These are phyloP conservation scores for Blastobotrys aristatus DNA, from an alignment of 1,139 yeast genomes.

Conservation along the genomic window DNA sequence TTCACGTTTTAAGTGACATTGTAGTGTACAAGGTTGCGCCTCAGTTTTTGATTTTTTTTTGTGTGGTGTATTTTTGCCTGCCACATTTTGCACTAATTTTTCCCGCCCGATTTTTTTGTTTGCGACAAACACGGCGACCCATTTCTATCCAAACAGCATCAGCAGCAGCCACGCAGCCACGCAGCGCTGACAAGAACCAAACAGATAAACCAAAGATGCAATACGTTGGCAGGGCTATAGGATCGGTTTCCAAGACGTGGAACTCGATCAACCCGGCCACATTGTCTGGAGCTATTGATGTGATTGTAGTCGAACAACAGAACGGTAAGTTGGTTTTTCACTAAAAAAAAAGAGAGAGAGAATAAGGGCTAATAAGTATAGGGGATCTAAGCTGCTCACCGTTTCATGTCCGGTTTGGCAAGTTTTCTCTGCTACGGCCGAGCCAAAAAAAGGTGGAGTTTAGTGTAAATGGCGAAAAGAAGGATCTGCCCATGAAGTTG, in stretches of 20 bases:
- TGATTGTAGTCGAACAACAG: conserved; percentile 91
- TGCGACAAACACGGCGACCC: neutral
- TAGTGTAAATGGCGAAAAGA: conserved; percentile 73
- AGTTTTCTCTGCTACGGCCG: conserved; percentile 88
- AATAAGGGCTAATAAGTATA: conserved; percentile 3
- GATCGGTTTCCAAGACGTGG: conserved; percentile 94
- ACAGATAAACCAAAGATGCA: conserved; percentile 51
- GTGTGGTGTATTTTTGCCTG: neutral
- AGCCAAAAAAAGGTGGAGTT: conserved; percentile 92
- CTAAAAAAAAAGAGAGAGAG: neutral
- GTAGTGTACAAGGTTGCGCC: neutral
- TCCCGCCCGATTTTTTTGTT: neutral
- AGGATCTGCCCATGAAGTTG: conserved; percentile 88
- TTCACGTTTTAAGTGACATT: neutral
- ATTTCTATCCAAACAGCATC: neutral
- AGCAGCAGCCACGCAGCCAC: neutral
- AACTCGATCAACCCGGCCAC: conserved; percentile 95
- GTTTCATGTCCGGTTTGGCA: conserved; percentile 94
- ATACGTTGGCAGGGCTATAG: conserved; percentile 93
- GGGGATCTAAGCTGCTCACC: conserved; percentile 88
- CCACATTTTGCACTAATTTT: neutral
- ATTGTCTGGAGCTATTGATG: conserved; percentile 93
- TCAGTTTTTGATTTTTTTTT: neutral
- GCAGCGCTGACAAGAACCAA: neutral
- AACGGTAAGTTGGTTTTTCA: conserved; percentile 40